phyloP scores from a whole-genome alignment of 1,284 basidiomycete genomes.

The Ustilago nuda region DNA sequence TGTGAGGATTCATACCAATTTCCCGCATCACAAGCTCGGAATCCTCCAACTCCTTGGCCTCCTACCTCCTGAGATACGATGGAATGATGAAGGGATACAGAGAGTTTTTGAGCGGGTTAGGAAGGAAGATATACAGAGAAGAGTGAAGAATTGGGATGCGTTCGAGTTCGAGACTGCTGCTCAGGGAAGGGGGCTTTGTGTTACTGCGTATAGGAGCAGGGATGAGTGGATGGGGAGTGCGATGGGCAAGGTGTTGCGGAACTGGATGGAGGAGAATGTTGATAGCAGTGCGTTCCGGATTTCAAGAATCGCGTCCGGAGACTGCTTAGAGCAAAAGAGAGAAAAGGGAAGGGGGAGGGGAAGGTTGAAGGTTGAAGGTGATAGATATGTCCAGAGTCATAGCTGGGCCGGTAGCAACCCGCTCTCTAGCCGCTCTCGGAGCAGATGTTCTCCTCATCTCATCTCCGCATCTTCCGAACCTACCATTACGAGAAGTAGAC shows the following conservation, averaged over 20 bases:
- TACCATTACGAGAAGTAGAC: slow-evolving; percentile 75
- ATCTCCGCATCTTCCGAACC: slow-evolving; percentile 74
- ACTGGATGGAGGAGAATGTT: slow-evolving; percentile 22
- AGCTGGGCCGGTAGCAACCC: slow-evolving; percentile 19
- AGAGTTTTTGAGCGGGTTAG: slow-evolving; percentile 6
- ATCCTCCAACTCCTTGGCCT: slow-evolving; percentile 27
- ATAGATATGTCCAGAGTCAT: slow-evolving; percentile 43
- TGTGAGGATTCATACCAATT: slow-evolving; percentile 42
- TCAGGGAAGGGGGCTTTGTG: slow-evolving; percentile 27
- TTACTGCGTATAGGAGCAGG: slow-evolving; percentile 28
- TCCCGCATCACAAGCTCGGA: slow-evolving; percentile 46
- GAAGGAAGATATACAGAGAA: slow-evolving; percentile 2
- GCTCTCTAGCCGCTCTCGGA: slow-evolving; percentile 73
- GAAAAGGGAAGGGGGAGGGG: neutral
- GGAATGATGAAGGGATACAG: slow-evolving; percentile 14
- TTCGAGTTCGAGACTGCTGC: slow-evolving; percentile 32
- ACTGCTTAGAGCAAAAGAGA: neutral
- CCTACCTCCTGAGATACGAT: neutral
- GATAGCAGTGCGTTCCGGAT: slow-evolving; percentile 20
- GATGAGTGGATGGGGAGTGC: slow-evolving; percentile 18
- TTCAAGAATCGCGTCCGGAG: neutral
- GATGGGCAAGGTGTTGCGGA: slow-evolving; percentile 24
- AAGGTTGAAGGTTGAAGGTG: slow-evolving; percentile 7
- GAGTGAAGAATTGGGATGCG: slow-evolving; percentile 25
- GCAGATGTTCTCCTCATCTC: slow-evolving; percentile 76